Evolutionary conservation across 2,329 filamentous ascomycete species (phyloP).

Genomic region (Parastagonospora avenae): DNA sequence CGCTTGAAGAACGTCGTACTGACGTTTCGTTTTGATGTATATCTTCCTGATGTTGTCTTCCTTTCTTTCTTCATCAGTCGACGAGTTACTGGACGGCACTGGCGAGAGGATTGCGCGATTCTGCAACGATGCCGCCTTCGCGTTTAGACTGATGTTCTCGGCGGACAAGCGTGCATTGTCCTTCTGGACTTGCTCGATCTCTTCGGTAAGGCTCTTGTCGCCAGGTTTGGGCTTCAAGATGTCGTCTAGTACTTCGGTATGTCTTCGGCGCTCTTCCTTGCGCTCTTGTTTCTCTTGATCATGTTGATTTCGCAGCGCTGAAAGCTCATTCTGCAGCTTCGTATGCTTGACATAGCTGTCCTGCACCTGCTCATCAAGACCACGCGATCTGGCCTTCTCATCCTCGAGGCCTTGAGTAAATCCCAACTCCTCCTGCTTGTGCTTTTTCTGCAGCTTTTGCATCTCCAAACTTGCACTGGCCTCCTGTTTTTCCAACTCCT

Average conservation of each 20-base stretch:
- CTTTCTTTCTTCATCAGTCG: slow-evolving; percentile 6
- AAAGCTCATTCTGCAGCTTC: neutral
- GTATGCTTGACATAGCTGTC: neutral
- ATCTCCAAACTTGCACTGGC: neutral
- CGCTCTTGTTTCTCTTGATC: neutral
- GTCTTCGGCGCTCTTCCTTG: neutral
- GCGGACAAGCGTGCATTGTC: neutral
- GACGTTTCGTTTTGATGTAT: slow-evolving; percentile 23
- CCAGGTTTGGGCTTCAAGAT: neutral
- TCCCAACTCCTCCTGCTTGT: neutral
- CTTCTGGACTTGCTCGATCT: neutral
- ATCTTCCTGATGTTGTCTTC: slow-evolving; percentile 26
- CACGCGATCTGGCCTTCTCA: neutral
- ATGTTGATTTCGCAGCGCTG: neutral
- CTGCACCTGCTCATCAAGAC: too few species aligned
- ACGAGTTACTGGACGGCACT: neutral
- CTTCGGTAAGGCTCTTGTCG: neutral
- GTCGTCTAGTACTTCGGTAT: slow-evolving; percentile 5
- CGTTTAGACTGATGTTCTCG: neutral
- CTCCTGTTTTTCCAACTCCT: neutral
- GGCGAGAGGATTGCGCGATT: neutral
- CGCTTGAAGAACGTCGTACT: slow-evolving; percentile 19
- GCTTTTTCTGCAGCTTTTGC: neutral
- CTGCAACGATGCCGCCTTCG: neutral
- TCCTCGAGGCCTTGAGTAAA: neutral